Conservation (phyloP, 495 filamentous ascomycete genomes). For the Pyrenopolyporus hunteri region DNA sequence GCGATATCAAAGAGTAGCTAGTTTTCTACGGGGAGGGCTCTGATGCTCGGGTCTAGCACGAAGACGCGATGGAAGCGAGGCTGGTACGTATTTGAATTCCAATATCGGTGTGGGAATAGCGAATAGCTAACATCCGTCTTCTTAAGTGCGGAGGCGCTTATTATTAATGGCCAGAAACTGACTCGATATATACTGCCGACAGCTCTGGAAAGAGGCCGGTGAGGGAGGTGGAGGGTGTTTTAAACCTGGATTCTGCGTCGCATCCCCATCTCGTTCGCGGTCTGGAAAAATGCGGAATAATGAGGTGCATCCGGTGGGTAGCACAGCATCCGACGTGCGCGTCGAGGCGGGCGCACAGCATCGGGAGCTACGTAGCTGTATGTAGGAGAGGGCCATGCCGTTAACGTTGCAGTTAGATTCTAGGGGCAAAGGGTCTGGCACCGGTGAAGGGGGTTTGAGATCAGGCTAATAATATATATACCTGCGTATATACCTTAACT, state of each 20-base stretch:
- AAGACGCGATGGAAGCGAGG: background rate
- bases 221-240: background rate
- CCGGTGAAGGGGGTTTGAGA: slow-evolving; percentile 4
- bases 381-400: background rate
- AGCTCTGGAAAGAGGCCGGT: background rate
- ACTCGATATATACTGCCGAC: slow-evolving; percentile 6
- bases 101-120: too few relatives aligned
- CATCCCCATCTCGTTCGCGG: background rate
- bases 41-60: background rate
- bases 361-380: too few relatives aligned
- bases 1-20: too few relatives aligned
- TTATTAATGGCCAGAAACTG: background rate
- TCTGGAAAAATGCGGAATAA: slow-evolving; percentile 27
- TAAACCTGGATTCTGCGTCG: slow-evolving; percentile 2
- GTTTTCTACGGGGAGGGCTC: too few relatives aligned
- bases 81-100: background rate
- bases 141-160: background rate
- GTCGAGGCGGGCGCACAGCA: slow-evolving; percentile 6
- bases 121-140: background rate
- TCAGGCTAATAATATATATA: slow-evolving; percentile 33
- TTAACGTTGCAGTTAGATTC: background rate
- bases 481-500: background rate
- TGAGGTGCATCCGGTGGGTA: slow-evolving; percentile 27
- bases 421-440: slow-evolving; percentile 3
- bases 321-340: slow-evolving; percentile 7